These are phyloP conservation scores for Balamuthia mandrillaris DNA, from an alignment of 208 protist species.

Conservation along the genomic window DNA sequence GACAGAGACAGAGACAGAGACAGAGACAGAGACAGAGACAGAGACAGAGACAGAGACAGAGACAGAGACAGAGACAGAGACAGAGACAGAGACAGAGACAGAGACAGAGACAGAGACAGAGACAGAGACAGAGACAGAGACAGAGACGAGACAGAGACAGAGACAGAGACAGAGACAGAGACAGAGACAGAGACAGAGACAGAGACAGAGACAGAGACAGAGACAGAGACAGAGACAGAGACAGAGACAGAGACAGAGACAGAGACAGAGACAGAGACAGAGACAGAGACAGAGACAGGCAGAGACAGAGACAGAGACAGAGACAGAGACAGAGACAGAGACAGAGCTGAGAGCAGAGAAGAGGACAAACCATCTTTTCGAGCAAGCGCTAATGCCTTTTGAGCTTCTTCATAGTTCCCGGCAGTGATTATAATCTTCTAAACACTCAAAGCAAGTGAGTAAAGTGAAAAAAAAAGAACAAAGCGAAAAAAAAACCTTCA, in stretches of 20 bases:
- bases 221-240: too few species aligned
- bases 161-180: not conserved
- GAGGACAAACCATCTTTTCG: conserved; percentile 23
- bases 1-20: not conserved
- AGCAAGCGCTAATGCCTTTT: conserved; percentile 70
- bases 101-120: too few species aligned
- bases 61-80: not conserved
- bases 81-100: too few species aligned
- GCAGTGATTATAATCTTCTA: conserved; percentile 78
- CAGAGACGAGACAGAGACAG: not conserved
- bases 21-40: not conserved
- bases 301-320: not conserved
- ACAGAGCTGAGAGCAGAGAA: too few species aligned
- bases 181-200: not conserved
- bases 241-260: not conserved
- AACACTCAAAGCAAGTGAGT: conserved; percentile 66
- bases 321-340: not conserved
- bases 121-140: not conserved
- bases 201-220: not conserved
- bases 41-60: not conserved
- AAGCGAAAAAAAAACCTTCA: too few species aligned
- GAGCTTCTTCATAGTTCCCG: conserved; percentile 67
- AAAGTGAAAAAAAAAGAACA: too few species aligned
- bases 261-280: not conserved
- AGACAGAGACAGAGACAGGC: not conserved